A percentile compares a stretch with the other conserved stretches of the same genome.
Conservation (phyloP, 192 early-diverging fungal genomes). For the Linnemannia schmuckeri region DNA sequence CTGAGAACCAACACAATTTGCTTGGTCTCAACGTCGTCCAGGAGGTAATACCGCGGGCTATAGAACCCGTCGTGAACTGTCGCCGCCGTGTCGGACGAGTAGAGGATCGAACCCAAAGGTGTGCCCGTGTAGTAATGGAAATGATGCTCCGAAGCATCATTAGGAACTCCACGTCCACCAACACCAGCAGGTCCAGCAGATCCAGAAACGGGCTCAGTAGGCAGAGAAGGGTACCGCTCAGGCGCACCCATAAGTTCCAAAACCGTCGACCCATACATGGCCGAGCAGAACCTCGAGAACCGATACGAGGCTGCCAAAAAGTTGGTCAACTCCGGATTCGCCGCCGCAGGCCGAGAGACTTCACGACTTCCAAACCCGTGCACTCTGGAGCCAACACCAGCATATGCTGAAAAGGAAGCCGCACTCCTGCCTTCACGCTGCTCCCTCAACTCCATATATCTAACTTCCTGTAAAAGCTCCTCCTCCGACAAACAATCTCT, state of each 20-base stretch:
- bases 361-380: not conserved
- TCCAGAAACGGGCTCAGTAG: slow-evolving; percentile 7
- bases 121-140: slow-evolving; percentile 46
- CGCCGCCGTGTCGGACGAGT: slow-evolving; percentile 52
- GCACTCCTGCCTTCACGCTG: slow-evolving; percentile 38
- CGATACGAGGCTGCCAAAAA: slow-evolving; percentile 49
- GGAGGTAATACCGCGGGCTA: slow-evolving; percentile 61
- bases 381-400: not conserved
- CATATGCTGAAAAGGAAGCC: not conserved
- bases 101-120: slow-evolving; percentile 55
- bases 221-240: slow-evolving; percentile 35
- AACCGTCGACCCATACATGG: slow-evolving; percentile 40
- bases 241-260: slow-evolving; percentile 50
- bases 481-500: slow-evolving; percentile 41
- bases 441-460: slow-evolving; percentile 31
- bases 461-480: slow-evolving; percentile 23
- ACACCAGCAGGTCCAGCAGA: not conserved
- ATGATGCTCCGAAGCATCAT: slow-evolving; percentile 23
- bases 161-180: not conserved
- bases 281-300: slow-evolving; percentile 53
- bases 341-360: not conserved
- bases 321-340: slow-evolving; percentile 47
- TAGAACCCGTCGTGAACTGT: slow-evolving; percentile 51
- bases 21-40: slow-evolving; percentile 59
- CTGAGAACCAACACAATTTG: slow-evolving; percentile 62